Evolutionary conservation across 2,329 filamentous ascomycete species (phyloP).

Genomic region (Cadophora luteo-olivacea): DNA sequence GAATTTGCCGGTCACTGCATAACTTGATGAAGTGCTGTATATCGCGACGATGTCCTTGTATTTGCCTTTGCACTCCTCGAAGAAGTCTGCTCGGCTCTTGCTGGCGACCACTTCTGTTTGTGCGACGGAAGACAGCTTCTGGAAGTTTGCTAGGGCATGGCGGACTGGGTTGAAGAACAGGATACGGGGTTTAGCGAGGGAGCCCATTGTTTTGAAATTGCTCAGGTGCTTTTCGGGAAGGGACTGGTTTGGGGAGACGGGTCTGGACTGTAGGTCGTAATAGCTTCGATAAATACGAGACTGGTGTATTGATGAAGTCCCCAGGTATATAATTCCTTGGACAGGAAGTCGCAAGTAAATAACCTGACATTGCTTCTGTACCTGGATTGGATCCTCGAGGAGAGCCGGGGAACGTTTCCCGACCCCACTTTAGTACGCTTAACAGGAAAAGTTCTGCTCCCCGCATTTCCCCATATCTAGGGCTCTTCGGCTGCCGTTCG

Average conservation of each 20-base stretch:
- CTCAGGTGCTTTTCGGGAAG: neutral
- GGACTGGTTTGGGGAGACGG: too few species aligned
- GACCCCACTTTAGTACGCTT: too few species aligned
- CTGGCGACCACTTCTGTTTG: constrained; percentile 25
- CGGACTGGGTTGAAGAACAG: constrained; percentile 30
- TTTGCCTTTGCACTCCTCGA: constrained; percentile 21
- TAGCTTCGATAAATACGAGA: too few species aligned
- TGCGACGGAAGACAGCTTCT: constrained; percentile 14
- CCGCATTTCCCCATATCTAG: neutral
- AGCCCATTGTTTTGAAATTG: neutral
- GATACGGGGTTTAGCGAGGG: constrained; percentile 18
- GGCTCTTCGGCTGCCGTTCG: too few species aligned
- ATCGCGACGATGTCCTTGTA: constrained; percentile 25
- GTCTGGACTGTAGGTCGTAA: too few species aligned
- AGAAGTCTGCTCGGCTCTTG: constrained; percentile 22
- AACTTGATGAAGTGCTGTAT: constrained; percentile 26
- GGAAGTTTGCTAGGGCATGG: constrained; percentile 17
- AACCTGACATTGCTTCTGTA: neutral
- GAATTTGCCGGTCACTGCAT: constrained; percentile 47
- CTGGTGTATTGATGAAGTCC: too few species aligned
- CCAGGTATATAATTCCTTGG: neutral
- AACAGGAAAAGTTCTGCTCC: too few species aligned
- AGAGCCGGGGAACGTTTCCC: too few species aligned
- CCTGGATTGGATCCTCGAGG: too few species aligned
- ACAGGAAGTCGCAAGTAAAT: neutral